Evolutionary conservation across 257 asterid genomes (phyloP).

Genomic region (Marsdenia floribunda): DNA sequence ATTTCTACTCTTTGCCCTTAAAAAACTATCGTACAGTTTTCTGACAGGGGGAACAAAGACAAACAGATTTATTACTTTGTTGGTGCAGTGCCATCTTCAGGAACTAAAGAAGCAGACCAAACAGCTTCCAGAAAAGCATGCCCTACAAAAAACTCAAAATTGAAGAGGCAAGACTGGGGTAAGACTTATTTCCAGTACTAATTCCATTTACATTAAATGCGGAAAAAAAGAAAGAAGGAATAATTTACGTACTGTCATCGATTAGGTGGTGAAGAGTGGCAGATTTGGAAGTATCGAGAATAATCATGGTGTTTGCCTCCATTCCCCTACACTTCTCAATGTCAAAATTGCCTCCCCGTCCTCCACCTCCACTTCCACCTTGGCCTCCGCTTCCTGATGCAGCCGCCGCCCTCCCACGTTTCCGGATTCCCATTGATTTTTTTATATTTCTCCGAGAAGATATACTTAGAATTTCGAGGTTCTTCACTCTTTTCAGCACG

Average conservation of each 20-base stretch:
- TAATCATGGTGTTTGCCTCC: constrained; percentile 84
- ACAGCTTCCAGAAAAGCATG: constrained; percentile 86
- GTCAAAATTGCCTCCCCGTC: constrained; percentile 14
- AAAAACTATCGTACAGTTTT: background rate
- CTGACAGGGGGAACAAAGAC: background rate
- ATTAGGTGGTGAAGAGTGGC: constrained; percentile 44
- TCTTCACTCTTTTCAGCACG: background rate
- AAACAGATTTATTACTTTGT: constrained; percentile 38
- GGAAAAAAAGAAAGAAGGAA: background rate
- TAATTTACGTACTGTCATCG: constrained; percentile 54
- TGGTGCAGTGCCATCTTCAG: constrained; percentile 57
- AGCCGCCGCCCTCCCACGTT: background rate
- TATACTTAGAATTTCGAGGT: background rate
- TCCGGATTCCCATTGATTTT: constrained; percentile 35
- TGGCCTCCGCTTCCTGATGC: no score
- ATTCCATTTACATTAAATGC: background rate
- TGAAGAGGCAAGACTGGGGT: background rate
- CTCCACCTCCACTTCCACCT: constrained; percentile 25
- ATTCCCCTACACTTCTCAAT: constrained; percentile 32
- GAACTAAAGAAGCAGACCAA: constrained; percentile 67
- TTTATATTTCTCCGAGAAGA: background rate
- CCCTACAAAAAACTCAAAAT: constrained; percentile 26
- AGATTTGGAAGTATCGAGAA: constrained; percentile 67
- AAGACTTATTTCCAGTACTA: background rate
- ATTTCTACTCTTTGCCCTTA: background rate